Evolutionary conservation across 148 eudicot species (phyloP).

Genomic region (Polygonum maritimum): DNA sequence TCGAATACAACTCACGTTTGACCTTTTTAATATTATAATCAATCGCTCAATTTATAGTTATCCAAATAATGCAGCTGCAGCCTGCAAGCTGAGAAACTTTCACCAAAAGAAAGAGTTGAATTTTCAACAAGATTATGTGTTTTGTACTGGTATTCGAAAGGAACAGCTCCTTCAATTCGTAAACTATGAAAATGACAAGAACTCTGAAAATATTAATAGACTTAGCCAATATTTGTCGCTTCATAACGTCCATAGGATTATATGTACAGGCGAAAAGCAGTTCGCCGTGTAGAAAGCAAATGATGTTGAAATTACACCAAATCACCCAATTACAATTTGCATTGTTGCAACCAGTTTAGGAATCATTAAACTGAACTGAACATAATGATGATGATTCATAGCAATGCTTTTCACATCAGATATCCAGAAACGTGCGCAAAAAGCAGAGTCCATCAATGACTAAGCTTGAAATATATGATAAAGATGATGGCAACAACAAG

Average conservation of each 20-base stretch:
- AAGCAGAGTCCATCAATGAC: constrained; percentile 11
- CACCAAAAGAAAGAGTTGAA: not conserved
- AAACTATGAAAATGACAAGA: not conserved
- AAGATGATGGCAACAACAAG: constrained; percentile 68
- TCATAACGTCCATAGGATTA: not conserved
- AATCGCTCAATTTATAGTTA: too few species aligned
- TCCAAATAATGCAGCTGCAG: not conserved
- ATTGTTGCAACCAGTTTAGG: constrained; percentile 14
- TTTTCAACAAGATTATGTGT: not conserved
- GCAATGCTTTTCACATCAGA: not conserved
- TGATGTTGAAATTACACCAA: not conserved
- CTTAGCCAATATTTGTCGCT: not conserved
- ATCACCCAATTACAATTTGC: constrained; percentile 10
- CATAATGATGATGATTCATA: not conserved
- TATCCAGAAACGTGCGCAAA: not conserved
- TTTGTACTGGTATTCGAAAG: not conserved
- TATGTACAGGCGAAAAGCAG: not conserved
- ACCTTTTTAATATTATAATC: too few species aligned
- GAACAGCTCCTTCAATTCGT: not conserved
- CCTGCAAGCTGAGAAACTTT: not conserved
- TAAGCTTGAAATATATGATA: constrained; percentile 64
- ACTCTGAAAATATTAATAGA: not conserved
- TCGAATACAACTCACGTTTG: too few species aligned
- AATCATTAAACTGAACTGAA: not conserved
- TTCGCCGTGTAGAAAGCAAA: constrained; percentile 18